Evolutionary conservation across 371 early-diverging fungal species (phyloP).

Genomic region (Amoeboaphelidium protococcarum): DNA sequence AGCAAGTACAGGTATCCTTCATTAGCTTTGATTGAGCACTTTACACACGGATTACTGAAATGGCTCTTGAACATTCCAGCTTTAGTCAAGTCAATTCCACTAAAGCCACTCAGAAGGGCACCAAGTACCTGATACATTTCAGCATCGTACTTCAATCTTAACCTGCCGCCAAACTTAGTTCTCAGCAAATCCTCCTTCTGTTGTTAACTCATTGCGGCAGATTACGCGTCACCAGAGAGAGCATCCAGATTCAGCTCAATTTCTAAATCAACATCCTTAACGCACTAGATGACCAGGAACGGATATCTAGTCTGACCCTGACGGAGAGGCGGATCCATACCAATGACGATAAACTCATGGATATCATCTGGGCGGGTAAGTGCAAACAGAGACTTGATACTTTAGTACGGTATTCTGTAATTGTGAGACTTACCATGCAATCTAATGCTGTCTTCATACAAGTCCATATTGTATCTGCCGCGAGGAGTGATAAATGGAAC

Average conservation of each 20-base stretch:
- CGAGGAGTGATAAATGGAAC: constrained; percentile 68
- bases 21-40: constrained; percentile 92
- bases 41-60: constrained; percentile 30
- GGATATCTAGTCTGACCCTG: constrained; percentile 98
- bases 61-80: constrained; percentile 23
- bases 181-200: not conserved
- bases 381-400: constrained; percentile 54
- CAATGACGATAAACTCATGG: constrained; percentile 71
- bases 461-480: constrained; percentile 84
- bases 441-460: constrained; percentile 69
- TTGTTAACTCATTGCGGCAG: too few relatives aligned
- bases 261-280: constrained; percentile 66
- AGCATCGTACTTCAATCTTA: constrained; percentile 67
- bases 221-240: too few relatives aligned
- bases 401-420: constrained; percentile 72
- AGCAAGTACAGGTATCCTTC: constrained; percentile 91
- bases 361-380: constrained; percentile 78
- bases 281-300: constrained; percentile 85
- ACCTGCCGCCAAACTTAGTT: constrained; percentile 22
- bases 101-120: constrained; percentile 63
- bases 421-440: constrained; percentile 92
- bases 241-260: constrained; percentile 43
- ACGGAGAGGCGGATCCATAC: constrained; percentile 83
- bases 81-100: constrained; percentile 48
- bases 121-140: constrained; percentile 64